Conservation (phyloP, 23 red algal genomes). For the Chondrus crispus region DNA sequence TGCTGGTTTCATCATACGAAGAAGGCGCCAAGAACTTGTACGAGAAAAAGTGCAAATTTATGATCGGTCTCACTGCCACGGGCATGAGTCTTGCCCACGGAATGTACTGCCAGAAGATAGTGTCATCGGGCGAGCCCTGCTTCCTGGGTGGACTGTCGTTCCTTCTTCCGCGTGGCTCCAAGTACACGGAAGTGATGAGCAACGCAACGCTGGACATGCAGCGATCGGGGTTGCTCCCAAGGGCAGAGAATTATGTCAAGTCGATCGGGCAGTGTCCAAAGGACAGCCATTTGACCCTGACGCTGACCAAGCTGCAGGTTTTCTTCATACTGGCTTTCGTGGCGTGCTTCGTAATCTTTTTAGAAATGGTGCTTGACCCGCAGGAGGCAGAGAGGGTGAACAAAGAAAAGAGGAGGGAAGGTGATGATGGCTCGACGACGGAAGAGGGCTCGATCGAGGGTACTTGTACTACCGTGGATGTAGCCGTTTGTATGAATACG, state of each 20-base stretch:
- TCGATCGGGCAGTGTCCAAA: background rate
- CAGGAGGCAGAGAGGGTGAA: too few species aligned
- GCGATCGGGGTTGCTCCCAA: background rate
- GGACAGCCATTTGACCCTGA: background rate
- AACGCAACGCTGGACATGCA: background rate
- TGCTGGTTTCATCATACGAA: background rate
- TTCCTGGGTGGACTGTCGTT: background rate
- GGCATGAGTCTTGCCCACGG: background rate
- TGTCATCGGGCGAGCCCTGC: background rate
- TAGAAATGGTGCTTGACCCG: constrained; percentile 11
- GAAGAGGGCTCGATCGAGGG: too few species aligned
- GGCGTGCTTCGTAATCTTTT: background rate
- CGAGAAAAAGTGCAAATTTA: background rate
- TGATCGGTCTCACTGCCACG: background rate
- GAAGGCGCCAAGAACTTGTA: background rate
- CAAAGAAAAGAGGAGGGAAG: too few species aligned
- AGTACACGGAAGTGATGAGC: background rate
- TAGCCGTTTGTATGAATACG: too few species aligned
- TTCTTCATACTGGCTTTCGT: constrained; percentile 36
- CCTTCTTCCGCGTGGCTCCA: background rate
- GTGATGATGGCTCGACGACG: too few species aligned
- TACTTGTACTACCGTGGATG: too few species aligned
- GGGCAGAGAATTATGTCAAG: background rate
- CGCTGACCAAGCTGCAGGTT: constrained; percentile 9
- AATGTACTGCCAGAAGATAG: background rate